A percentile compares a stretch with the other conserved stretches of the same genome.
These are phyloP conservation scores for Dipodascus albidus DNA, from an alignment of 805 yeast genomes.

Conservation along the genomic window DNA sequence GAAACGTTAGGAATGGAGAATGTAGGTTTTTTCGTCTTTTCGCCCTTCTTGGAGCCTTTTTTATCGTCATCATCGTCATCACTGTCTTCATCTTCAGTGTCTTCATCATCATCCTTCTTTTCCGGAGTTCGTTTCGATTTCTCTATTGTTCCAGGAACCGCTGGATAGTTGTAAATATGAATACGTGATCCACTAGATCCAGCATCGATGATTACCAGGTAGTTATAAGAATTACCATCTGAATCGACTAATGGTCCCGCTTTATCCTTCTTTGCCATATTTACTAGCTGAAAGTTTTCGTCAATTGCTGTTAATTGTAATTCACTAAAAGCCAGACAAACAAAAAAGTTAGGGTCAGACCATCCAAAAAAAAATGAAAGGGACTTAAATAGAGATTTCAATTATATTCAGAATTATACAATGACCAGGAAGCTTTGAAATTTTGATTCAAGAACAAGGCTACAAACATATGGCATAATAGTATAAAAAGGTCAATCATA, in stretches of 20 bases:
- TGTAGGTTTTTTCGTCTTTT: not conserved
- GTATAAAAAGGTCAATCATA: not conserved
- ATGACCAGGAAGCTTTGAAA: too few relatives aligned
- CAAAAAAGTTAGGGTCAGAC: not conserved
- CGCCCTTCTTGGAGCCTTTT: not conserved
- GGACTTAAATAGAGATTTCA: too few relatives aligned
- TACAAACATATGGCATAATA: too few relatives aligned
- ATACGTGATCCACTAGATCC: constrained; percentile 88
- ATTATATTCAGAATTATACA: too few relatives aligned
- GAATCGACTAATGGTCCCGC: not conserved
- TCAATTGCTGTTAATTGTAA: too few relatives aligned
- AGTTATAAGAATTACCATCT: constrained; percentile 30
- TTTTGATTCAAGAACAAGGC: too few relatives aligned
- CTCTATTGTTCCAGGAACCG: constrained; percentile 6
- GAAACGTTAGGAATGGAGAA: constrained; percentile 8
- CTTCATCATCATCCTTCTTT: constrained; percentile 12
- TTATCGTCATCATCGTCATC: constrained; percentile 11
- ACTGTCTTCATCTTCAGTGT: constrained; percentile 18
- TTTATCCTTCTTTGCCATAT: not conserved
- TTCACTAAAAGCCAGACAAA: too few relatives aligned
- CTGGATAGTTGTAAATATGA: constrained; percentile 50
- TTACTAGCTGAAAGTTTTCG: too few relatives aligned
- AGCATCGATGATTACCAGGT: constrained; percentile 83
- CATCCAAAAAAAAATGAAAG: too few relatives aligned
- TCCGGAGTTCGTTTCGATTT: too few relatives aligned